phyloP scores from a whole-genome alignment of 495 filamentous ascomycete species.

The Penicillium macrosclerotiorum region DNA sequence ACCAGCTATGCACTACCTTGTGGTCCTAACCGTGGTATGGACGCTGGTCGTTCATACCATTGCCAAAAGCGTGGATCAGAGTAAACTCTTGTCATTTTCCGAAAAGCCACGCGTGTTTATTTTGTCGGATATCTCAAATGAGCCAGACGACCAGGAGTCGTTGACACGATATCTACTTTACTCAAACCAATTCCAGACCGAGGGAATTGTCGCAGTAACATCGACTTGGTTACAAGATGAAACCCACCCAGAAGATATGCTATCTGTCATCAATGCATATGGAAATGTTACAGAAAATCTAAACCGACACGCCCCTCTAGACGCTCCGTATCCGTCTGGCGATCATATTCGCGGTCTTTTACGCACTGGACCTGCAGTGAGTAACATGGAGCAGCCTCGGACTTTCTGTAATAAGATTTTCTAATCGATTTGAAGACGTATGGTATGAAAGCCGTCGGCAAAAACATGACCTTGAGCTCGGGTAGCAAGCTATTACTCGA shows the following conservation, averaged over 20 bases:
- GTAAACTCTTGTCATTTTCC: slow-evolving; percentile 3
- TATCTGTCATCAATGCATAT: slow-evolving; percentile 34
- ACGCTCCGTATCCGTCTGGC: slow-evolving; percentile 29
- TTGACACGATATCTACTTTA: slow-evolving; percentile 34
- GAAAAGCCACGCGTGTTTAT: slow-evolving; percentile 33
- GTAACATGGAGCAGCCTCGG: too few species aligned
- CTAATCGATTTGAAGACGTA: too few species aligned
- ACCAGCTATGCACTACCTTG: not conserved
- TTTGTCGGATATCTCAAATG: slow-evolving; percentile 39
- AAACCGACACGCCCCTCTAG: slow-evolving; percentile 32
- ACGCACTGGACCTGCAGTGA: slow-evolving; percentile 23
- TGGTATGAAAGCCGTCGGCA: slow-evolving; percentile 33
- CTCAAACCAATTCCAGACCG: slow-evolving; percentile 37
- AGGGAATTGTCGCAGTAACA: slow-evolving; percentile 35
- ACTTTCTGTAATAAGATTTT: too few species aligned
- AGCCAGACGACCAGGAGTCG: slow-evolving; percentile 38
- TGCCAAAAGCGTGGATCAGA: slow-evolving; percentile 6
- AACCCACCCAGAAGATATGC: slow-evolving; percentile 29
- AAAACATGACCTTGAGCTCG: slow-evolving; percentile 28
- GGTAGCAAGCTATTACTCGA: slow-evolving; percentile 39
- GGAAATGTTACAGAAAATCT: slow-evolving; percentile 28
- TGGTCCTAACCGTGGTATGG: slow-evolving; percentile 6
- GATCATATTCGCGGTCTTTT: slow-evolving; percentile 26
- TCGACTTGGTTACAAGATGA: slow-evolving; percentile 28
- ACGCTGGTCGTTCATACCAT: slow-evolving; percentile 5